Percentiles rank a stretch among this genome's conserved stretches.
These are phyloP conservation scores for Syncephalis fuscata DNA, from an alignment of 371 early-diverging fungal species.

Conservation along the genomic window DNA sequence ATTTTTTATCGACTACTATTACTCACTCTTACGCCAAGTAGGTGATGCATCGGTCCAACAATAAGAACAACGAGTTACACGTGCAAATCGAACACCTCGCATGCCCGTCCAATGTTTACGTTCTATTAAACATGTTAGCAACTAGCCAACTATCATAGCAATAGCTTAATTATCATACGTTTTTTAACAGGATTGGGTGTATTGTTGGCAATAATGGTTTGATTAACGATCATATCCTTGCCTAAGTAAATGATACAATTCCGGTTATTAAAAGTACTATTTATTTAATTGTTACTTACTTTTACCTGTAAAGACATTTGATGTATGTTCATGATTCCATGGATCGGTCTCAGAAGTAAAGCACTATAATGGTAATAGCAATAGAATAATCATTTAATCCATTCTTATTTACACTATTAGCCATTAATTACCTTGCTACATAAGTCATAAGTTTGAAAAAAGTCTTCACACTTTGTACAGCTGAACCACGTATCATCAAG, in stretches of 20 bases:
- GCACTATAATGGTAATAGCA: constrained; percentile 3
- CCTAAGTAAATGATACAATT: no score
- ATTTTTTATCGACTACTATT: background rate
- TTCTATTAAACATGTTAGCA: background rate
- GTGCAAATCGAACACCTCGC: constrained; percentile 4
- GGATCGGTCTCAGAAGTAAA: background rate
- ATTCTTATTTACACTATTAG: background rate
- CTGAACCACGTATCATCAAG: constrained; percentile 46
- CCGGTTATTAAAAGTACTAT: no score
- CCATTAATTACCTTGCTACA: constrained; percentile 29
- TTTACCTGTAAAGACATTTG: background rate
- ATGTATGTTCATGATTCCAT: background rate
- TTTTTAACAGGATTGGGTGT: background rate
- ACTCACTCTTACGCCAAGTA: constrained; percentile 24
- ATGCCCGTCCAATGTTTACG: constrained; percentile 8
- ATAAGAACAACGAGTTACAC: constrained; percentile 19
- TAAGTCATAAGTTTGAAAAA: constrained; percentile 55
- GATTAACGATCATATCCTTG: constrained; percentile 22
- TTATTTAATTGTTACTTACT: background rate
- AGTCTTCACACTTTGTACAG: constrained; percentile 40
- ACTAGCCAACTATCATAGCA: background rate
- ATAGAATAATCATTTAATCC: background rate
- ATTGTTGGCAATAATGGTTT: background rate
- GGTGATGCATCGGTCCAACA: constrained; percentile 21
- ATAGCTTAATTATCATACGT: constrained; percentile 10